Conservation (phyloP, 2,329 filamentous ascomycete species). For the Acrocalymma vagum region DNA sequence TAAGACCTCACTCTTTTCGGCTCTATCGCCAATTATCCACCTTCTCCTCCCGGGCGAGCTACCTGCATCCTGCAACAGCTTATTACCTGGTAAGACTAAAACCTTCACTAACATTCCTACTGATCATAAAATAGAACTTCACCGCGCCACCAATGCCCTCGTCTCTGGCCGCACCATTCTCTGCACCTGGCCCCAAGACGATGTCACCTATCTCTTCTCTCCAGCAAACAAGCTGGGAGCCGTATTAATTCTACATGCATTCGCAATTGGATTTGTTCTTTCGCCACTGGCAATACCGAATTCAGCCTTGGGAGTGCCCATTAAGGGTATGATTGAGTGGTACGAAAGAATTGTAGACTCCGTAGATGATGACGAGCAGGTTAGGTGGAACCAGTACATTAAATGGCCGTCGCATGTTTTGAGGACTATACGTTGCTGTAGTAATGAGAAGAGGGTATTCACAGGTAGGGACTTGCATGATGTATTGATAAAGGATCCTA, state of each 20-base stretch:
- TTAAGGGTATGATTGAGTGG: constrained; percentile 45
- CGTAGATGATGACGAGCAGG: constrained; percentile 31
- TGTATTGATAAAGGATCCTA: constrained; percentile 43
- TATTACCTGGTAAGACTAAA: constrained; percentile 1
- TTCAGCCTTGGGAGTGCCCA: constrained; percentile 7
- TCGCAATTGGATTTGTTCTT: constrained; percentile 12
- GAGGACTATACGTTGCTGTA: constrained; percentile 3
- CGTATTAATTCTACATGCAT: constrained; percentile 15
- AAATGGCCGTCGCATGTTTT: constrained; percentile 33
- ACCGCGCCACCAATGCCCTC: constrained; percentile 12
- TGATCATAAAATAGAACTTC: neutral
- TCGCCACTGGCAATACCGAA: constrained; percentile 12
- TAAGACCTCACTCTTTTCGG: no score
- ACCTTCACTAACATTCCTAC: constrained; percentile 5
- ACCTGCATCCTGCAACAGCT: neutral
- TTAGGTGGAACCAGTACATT: constrained; percentile 39
- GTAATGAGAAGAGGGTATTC: constrained; percentile 4
- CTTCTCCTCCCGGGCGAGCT: neutral
- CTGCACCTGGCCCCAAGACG: constrained; percentile 15
- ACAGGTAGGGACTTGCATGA: constrained; percentile 8
- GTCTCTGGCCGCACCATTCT: constrained; percentile 13
- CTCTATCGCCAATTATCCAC: constrained; percentile 1
- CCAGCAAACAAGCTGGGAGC: constrained; percentile 10
- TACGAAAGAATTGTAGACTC: constrained; percentile 42
- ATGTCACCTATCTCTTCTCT: constrained; percentile 13